Evolutionary conservation across 805 yeast species (phyloP).

Genomic region (Metschnikowia anglica): DNA sequence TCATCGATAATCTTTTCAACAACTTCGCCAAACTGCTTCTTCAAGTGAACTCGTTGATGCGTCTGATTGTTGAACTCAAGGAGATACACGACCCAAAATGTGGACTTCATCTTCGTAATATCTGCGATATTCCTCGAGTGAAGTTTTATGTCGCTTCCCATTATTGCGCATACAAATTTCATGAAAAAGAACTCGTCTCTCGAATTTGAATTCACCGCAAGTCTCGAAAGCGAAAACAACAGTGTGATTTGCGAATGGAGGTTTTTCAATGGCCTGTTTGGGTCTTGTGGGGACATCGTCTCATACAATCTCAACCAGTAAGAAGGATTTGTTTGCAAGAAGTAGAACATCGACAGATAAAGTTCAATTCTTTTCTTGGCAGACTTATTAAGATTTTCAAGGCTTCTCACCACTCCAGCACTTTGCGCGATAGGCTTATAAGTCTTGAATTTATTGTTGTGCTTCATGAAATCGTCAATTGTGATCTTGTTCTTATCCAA

Average conservation of each 20-base stretch:
- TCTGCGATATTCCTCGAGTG: conserved; percentile 33
- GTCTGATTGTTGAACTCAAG: conserved; percentile 46
- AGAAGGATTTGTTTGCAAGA: conserved; percentile 78
- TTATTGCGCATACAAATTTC: conserved; percentile 51
- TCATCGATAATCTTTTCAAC: conserved; percentile 43
- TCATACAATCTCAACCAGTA: conserved; percentile 62
- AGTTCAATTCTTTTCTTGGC: conserved; percentile 56
- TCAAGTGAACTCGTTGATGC: conserved; percentile 47
- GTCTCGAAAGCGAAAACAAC: conserved; percentile 34
- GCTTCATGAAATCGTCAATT: conserved; percentile 63
- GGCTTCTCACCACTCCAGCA: conserved; percentile 21
- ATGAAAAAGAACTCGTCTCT: conserved; percentile 73
- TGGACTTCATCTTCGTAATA: conserved; percentile 35
- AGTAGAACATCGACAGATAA: conserved; percentile 75
- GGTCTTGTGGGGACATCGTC: conserved; percentile 24
- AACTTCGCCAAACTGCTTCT: conserved; percentile 38
- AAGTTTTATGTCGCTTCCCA: conserved; percentile 41
- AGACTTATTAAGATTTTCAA: conserved; percentile 38
- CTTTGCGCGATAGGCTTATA: conserved; percentile 21
- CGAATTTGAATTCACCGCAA: conserved; percentile 35
- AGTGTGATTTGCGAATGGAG: conserved; percentile 25
- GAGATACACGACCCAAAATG: conserved; percentile 48
- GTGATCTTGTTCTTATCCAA: conserved; percentile 78
- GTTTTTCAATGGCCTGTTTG: conserved; percentile 18
- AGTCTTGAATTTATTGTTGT: conserved; percentile 35